Evolutionary conservation across 1,139 yeast species (phyloP), one percentile per base, ranked within the genome.

Genomic region (Meyerozyma athensensis): DNA sequence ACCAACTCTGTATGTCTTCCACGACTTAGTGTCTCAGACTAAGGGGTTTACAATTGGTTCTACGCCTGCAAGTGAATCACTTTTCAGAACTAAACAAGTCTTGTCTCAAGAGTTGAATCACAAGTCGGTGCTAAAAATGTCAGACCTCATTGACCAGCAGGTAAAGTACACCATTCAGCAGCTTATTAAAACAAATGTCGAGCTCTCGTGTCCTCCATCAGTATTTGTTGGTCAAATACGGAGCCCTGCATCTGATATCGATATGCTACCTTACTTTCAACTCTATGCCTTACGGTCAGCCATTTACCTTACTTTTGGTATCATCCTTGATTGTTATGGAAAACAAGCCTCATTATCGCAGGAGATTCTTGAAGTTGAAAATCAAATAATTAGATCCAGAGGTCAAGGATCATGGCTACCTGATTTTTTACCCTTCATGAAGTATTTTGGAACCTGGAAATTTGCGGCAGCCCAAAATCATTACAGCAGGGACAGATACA

Each of bases 1-100:
- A 33, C 94, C 95, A 0, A 56, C 69, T 19, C 65, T 74, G 39
- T 75, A 78, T 54, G 81, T 89, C 0, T 85, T 85, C 58, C 94
- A 85, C 56, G 63, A 69, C 21, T 64, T 84, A 7, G 74, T 84
- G 2, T 80, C 89, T 0, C 59, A 72, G 4, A 70, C 81, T 0
- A 82, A 78, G 40, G 81, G 80, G 1, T 78, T 73, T 44, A 85
- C 95, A 0, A 71, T 85, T 20, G 95, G 95, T 0, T 81, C 94
- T 0, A 82, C 92, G 0, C 94, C 94, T 1, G 77, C 71, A 50
- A 75, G 84, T 2, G 63, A 60, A 1, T 66, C 80, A 2, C 82
- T 70, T 50, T 64, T 65, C 43, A 61, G 61, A 18, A 73, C 77
- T 52, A 73, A 81, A 48, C 80, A 77, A 49, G 69, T 72, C 6